Evolutionary conservation across 2,329 filamentous ascomycete species (phyloP).

Genomic region (Exophiala sideris): DNA sequence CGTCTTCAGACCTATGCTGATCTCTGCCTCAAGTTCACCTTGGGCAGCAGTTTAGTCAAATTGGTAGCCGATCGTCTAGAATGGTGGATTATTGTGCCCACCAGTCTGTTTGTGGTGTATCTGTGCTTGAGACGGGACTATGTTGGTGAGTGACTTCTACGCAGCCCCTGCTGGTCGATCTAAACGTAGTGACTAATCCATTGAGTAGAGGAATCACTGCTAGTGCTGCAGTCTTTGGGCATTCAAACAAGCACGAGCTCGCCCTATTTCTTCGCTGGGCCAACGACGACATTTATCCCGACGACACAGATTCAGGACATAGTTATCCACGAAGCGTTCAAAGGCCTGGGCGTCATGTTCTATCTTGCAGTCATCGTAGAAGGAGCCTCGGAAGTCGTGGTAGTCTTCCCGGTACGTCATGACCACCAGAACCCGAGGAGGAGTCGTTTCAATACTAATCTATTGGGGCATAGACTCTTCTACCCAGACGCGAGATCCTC

Average conservation of each 20-base stretch:
- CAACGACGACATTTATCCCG: slow-evolving; percentile 74
- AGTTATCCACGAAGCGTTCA: slow-evolving; percentile 91
- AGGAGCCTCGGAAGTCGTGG: slow-evolving; percentile 80
- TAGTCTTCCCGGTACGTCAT: slow-evolving; percentile 78
- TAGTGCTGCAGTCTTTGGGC: slow-evolving; percentile 83
- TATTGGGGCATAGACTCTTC: slow-evolving; percentile 49
- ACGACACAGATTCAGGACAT: slow-evolving; percentile 90
- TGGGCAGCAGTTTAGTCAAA: slow-evolving; percentile 31
- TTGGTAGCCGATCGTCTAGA: slow-evolving; percentile 37
- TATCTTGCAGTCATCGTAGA: slow-evolving; percentile 89
- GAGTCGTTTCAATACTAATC: background rate
- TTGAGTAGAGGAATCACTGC: slow-evolving; percentile 72
- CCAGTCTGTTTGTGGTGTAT: slow-evolving; percentile 41
- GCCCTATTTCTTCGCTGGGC: slow-evolving; percentile 61
- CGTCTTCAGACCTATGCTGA: slow-evolving; percentile 32
- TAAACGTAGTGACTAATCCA: slow-evolving; percentile 48
- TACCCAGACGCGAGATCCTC: slow-evolving; percentile 71
- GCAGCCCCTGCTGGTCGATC: slow-evolving; percentile 21
- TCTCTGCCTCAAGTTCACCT: slow-evolving; percentile 29
- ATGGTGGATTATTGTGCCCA: slow-evolving; percentile 42
- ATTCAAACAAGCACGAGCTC: slow-evolving; percentile 80
- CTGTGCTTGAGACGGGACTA: slow-evolving; percentile 48
- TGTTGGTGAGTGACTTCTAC: slow-evolving; percentile 42
- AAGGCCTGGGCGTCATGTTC: slow-evolving; percentile 83
- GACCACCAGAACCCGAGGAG: too few species aligned